phyloP scores from a whole-genome alignment of 768 basidiomycete species.

The Russula vinacea region DNA sequence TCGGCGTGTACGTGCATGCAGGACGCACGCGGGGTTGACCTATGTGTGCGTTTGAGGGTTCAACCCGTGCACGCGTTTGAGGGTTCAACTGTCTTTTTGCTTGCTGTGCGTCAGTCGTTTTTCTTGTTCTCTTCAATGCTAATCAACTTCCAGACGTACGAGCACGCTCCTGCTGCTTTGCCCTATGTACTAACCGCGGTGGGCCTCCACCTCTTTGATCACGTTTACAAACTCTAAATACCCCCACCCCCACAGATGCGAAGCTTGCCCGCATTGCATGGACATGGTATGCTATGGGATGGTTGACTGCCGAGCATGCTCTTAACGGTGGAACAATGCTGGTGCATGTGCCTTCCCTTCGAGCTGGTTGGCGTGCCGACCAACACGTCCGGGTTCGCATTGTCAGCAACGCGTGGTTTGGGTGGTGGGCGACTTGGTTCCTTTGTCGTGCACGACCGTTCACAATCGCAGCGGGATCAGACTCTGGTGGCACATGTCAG shows the following conservation, averaged over 20 bases:
- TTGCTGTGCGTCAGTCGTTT: constrained; percentile 31
- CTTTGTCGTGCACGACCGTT: constrained; percentile 35
- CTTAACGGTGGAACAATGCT: constrained; percentile 43
- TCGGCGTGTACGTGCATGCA: too few relatives aligned
- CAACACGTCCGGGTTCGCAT: constrained; percentile 58
- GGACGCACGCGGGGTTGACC: too few relatives aligned
- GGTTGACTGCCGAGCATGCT: constrained; percentile 45
- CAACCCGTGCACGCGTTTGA: too few relatives aligned
- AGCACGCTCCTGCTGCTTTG: constrained; percentile 33
- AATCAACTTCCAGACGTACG: constrained; percentile 27
- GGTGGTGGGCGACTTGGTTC: constrained; percentile 33
- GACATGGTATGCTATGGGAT: constrained; percentile 45
- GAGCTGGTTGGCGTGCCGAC: constrained; percentile 55
- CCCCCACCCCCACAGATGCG: too few relatives aligned
- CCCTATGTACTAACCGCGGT: constrained; percentile 44
- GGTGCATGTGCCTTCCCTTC: constrained; percentile 45
- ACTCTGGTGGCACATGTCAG: constrained; percentile 43
- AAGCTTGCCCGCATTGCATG: constrained; percentile 46
- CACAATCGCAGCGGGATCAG: constrained; percentile 46
- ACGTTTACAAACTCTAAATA: too few relatives aligned
- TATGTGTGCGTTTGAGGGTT: too few relatives aligned
- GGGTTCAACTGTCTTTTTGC: constrained; percentile 40
- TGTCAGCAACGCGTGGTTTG: constrained; percentile 41
- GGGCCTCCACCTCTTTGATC: constrained; percentile 47
- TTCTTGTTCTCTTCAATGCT: neutral